Conservation (phyloP, 2,329 filamentous ascomycete genomes). For the Aureobasidium pullulans region DNA sequence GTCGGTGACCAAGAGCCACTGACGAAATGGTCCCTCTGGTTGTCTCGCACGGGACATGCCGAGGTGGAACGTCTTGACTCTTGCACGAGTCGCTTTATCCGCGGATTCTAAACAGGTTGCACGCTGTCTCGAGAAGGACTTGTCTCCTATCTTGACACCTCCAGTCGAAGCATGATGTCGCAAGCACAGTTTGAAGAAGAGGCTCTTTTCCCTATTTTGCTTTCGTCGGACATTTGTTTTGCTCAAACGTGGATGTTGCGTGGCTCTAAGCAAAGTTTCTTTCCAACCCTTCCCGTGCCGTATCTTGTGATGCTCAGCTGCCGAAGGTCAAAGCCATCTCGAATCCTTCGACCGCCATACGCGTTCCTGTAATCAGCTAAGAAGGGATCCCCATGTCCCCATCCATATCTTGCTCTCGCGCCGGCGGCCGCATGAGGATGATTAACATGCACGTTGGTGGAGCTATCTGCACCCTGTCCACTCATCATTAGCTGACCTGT, state of each 20-base stretch:
- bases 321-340: background rate
- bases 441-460: background rate
- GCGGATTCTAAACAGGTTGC: background rate
- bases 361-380: background rate
- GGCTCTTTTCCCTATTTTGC: background rate
- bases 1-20: slow-evolving; percentile 1
- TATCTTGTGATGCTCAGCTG: background rate
- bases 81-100: background rate
- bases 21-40: background rate
- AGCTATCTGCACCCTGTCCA: background rate
- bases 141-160: background rate
- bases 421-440: background rate
- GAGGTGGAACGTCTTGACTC: background rate
- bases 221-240: background rate
- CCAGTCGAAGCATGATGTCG: background rate
- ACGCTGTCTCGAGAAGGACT: background rate
- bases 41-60: background rate
- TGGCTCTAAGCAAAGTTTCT: background rate
- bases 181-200: background rate
- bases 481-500: background rate
- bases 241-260: background rate
- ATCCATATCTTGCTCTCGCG: background rate
- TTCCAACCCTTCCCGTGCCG: background rate
- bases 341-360: background rate
- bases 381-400: background rate